A percentile compares a stretch with the other conserved stretches of the same genome.
These are phyloP conservation scores for Xylariaceae sp. DNA, from an alignment of 2,329 filamentous ascomycete species.

Conservation along the genomic window DNA sequence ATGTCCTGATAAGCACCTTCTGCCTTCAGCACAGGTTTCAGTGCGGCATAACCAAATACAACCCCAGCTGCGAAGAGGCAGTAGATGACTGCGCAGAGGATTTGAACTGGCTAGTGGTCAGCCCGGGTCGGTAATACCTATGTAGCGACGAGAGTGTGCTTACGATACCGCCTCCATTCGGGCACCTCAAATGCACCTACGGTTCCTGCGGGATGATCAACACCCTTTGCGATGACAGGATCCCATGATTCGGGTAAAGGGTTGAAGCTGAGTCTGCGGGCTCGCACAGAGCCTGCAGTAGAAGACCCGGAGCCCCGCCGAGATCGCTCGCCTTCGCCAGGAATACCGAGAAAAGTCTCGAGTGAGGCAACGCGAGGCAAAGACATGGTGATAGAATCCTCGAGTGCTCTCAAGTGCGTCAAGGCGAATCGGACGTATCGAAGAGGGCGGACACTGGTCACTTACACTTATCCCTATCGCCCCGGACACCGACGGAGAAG, in stretches of 20 bases:
- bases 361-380: constrained; percentile 49
- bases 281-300: constrained; percentile 39
- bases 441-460: too few species aligned
- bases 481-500: too few species aligned
- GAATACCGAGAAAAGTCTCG: constrained; percentile 45
- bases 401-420: neutral
- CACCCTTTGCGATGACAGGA: constrained; percentile 34
- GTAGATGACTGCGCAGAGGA: constrained; percentile 63
- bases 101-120: constrained; percentile 51
- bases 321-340: constrained; percentile 33
- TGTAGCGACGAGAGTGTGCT: constrained; percentile 14
- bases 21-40: constrained; percentile 74
- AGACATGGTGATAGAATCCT: constrained; percentile 37
- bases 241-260: constrained; percentile 50
- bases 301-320: constrained; percentile 32
- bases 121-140: neutral
- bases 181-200: constrained; percentile 52
- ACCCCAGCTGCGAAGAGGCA: constrained; percentile 75
- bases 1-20: constrained; percentile 67
- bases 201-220: constrained; percentile 36
- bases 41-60: constrained; percentile 79
- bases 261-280: constrained; percentile 50
- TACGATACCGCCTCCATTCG: constrained; percentile 49
- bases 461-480: too few species aligned
- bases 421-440: neutral